Evolutionary conservation across 73 alveolate species (phyloP), one percentile per base, ranked within the genome.

Genomic region (Paramecium pentaurelia): DNA sequence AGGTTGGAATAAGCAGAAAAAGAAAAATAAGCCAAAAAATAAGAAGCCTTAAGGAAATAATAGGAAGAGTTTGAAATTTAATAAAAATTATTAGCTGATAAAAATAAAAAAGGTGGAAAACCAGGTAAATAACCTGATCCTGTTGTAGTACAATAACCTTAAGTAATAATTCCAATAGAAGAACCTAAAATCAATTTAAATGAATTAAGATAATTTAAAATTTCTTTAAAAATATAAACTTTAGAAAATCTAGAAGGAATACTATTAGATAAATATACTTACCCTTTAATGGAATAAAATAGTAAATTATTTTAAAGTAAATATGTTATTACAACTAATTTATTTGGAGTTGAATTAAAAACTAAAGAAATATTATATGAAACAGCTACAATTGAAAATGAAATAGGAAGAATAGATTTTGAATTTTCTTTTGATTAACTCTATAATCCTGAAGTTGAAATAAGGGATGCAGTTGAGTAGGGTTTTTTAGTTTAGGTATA

Each of bases 91-190:
- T 20, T 80, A 44, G 91, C 91, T 27, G 91, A 80, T 80, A 80
- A 80, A 80, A 80, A 80, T 80, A 80, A 80, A 47, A 80, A 80
- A 22, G 91, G 77, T 80, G 91, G 77, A 14, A 80, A 80, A 49
- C 91, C 91, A 12, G 77, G 64, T 14, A 25, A 42, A 20, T 8
- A 45, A 80, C 44, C 47, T 22, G 47, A 80, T 6, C 51, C 44
- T 45, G 91, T 80, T 25, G 60, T 37, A 0, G 77, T 80, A 8
- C n/a, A 30, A 44, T 27, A 40, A 44, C 77, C 75, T 20, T 16
- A 80, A 80, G 88, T 38, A 1, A 75, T 75, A 4, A 36, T 64
- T 4, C 87, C 87, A 3, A 73, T 73, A n/a, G 87, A 73, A 0
- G 87, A 73, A 73, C 87, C 87, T 37, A 37, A 37, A 73, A 40